A percentile compares a stretch with the other conserved stretches of the same genome.
Conservation (phyloP, 495 filamentous ascomycete species). For the Cryomyces minteri region DNA sequence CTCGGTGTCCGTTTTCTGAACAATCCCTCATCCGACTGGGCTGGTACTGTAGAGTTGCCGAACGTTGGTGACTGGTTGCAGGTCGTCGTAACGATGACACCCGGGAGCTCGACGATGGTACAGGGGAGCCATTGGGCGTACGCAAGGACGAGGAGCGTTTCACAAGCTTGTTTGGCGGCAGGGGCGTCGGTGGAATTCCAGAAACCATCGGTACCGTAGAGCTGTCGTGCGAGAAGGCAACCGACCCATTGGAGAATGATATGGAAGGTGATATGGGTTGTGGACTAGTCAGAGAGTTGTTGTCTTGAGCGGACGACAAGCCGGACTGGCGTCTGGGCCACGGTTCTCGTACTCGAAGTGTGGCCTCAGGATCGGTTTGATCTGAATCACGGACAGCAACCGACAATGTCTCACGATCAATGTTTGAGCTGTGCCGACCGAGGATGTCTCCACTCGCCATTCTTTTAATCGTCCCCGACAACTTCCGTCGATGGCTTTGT, state of each 20-base stretch:
- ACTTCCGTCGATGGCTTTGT: no score
- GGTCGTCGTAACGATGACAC: constrained; percentile 49
- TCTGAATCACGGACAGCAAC: no score
- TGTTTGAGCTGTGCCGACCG: no score
- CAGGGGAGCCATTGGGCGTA: constrained; percentile 20
- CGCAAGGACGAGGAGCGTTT: constrained; percentile 59
- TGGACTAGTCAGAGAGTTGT: constrained; percentile 16
- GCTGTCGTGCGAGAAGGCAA: constrained; percentile 24
- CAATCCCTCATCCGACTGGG: not conserved
- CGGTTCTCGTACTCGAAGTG: no score
- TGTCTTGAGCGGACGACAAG: no score
- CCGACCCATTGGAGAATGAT: constrained; percentile 52
- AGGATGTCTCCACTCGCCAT: no score
- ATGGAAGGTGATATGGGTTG: constrained; percentile 50
- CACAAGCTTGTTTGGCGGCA: constrained; percentile 66
- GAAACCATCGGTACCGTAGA: constrained; percentile 47
- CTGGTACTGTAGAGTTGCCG: constrained; percentile 44
- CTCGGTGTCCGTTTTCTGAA: not conserved
- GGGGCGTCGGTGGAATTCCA: constrained; percentile 26
- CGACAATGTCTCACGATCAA: no score
- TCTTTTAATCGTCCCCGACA: no score
- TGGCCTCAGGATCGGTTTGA: no score
- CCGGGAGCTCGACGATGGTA: constrained; percentile 30
- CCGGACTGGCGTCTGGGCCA: no score
- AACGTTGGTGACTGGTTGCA: constrained; percentile 74